phyloP scores from a whole-genome alignment of 768 basidiomycete genomes.

The Mycena amicta region DNA sequence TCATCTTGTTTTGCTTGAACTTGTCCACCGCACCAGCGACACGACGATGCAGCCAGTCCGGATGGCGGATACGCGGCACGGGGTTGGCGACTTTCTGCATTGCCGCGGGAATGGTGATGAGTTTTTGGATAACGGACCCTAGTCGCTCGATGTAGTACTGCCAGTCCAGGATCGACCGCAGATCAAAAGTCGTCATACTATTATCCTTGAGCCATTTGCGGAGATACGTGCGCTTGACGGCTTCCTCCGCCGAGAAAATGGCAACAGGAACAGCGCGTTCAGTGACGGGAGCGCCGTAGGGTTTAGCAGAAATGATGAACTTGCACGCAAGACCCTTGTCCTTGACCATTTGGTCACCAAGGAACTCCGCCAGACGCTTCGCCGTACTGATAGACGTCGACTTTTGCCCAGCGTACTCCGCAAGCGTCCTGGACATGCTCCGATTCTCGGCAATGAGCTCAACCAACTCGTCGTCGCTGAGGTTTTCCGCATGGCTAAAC shows the following conservation, averaged over 20 bases:
- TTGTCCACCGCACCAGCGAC: conserved; percentile 91
- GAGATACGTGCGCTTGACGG: conserved; percentile 85
- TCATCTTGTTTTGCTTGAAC: conserved; percentile 97
- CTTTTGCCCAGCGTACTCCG: conserved; percentile 95
- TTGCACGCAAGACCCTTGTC: conserved; percentile 99
- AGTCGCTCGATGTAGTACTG: conserved; percentile 96
- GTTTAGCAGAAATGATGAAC: conserved; percentile 97
- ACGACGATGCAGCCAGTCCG: conserved; percentile 94
- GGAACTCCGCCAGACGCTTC: conserved; percentile 90
- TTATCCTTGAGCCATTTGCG: conserved; percentile 98
- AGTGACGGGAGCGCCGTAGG: conserved; percentile 91
- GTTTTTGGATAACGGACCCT: conserved; percentile 96
- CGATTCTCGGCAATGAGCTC: conserved; percentile 98
- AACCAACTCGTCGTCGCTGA: conserved; percentile 90
- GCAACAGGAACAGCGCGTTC: conserved; percentile 96
- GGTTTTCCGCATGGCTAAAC: conserved; percentile 79
- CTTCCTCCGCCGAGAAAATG: conserved; percentile 95
- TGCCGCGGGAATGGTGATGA: conserved; percentile 98
- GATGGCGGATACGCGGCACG: conserved; percentile 92
- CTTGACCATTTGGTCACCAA: conserved; percentile 98
- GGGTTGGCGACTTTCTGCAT: conserved; percentile 98
- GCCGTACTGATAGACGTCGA: conserved; percentile 99
- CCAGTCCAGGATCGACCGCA: conserved; percentile 97
- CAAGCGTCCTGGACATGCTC: conserved; percentile 95
- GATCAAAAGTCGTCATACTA: conserved; percentile 81